These are phyloP conservation scores for Plasmodium coatneyi DNA, from an alignment of 169 alveolate species.

Conservation along the genomic window DNA sequence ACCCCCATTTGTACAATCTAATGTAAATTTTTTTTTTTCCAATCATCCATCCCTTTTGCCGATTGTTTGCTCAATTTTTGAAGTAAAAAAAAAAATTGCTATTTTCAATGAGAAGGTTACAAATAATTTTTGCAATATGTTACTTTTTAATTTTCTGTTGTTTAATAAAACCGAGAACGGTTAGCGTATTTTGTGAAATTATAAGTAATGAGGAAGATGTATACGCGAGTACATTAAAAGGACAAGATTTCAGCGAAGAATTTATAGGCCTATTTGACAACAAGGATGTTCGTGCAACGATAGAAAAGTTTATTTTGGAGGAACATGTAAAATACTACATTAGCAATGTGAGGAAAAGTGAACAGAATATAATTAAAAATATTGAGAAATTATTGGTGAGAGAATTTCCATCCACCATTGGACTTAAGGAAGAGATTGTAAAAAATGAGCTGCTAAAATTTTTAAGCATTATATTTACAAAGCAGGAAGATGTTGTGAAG, in stretches of 20 bases:
- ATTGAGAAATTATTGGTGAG: conserved; percentile 6
- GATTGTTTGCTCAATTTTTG: background rate
- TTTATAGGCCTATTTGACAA: conserved; percentile 9
- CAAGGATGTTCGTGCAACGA: conserved; percentile 4
- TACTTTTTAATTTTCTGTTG: background rate
- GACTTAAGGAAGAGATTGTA: background rate
- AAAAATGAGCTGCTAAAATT: conserved; percentile 9
- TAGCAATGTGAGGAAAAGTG: background rate
- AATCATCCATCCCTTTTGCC: background rate
- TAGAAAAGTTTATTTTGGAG: background rate
- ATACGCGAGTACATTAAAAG: background rate
- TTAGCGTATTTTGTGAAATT: background rate
- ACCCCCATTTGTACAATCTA: background rate
- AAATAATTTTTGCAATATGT: background rate
- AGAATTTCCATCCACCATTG: background rate
- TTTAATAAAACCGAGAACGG: background rate
- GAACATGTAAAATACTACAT: conserved; percentile 18
- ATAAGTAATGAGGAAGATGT: background rate
- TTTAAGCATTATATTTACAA: conserved; percentile 7
- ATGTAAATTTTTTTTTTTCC: background rate
- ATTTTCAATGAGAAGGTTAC: conserved; percentile 21
- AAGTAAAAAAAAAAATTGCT: background rate
- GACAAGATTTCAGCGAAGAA: background rate
- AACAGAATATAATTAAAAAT: background rate
- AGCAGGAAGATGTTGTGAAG: background rate